Evolutionary conservation across 805 yeast genomes (phyloP), one percentile per base, ranked within the genome.

Genomic region (Candida khao-thaluensis): DNA sequence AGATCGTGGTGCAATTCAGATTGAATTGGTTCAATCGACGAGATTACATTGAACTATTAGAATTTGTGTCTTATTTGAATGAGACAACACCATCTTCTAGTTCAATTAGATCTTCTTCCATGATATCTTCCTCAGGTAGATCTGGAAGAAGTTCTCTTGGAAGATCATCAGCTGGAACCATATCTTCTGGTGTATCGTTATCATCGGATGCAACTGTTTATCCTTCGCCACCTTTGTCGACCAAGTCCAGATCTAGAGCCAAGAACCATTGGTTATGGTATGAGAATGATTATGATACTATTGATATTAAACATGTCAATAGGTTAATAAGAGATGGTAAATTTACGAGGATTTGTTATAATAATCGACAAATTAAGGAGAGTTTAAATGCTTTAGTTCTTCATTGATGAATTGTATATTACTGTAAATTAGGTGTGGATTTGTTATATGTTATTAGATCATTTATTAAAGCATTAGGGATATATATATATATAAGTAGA

Each of bases 221-320:
- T 28, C 37, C 42, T 14, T 38, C 41, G 10, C 41, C 41, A 8
- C 41, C 31, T 5, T 27, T 38, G 10, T 20, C 27, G 3, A 24
- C 14, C 9, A 17, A 23, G 8, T n/a, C 17, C 2, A 37, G 17
- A 12, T 10, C 24, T 7, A 18, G 20, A 5, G 16, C 14, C 4
- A 47, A 45, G 2, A 21, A 31, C 4, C 45, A 38, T 11, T 62
- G 69, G 69, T 42, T 62, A 5, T 55, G 60, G 58, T 61, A 56
- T 43, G 67, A 61, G 18, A 50, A 48, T 30, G 69, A 62, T 39
- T 49, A 46, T 26, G 53, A 54, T 32, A 12, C 40, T 9, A 25
- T 42, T 3, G 41, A 40, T 22, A 47, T 52, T 8, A 48, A 46
- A 33, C 60, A 57, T 26, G 45, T 57, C 25, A 57, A 57, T 41